Conservation (phyloP, 78 protist genomes). For the Dictyostelium capitatum region DNA sequence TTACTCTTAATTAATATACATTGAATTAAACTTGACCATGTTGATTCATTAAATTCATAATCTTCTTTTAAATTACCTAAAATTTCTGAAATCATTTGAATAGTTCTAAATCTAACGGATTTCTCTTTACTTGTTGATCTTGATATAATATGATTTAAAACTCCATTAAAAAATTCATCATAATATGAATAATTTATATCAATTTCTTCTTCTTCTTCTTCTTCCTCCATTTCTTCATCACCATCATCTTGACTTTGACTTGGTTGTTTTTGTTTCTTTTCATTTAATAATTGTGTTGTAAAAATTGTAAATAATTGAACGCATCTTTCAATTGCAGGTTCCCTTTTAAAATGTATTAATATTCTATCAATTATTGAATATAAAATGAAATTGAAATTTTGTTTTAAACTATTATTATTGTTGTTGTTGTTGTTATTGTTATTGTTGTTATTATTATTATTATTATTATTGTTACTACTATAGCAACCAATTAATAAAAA, state of each 20-base stretch:
- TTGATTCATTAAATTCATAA: constrained; percentile 25
- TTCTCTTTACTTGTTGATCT: constrained; percentile 45
- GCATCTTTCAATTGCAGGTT: constrained; percentile 39
- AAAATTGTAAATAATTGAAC: constrained; percentile 6
- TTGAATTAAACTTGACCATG: constrained; percentile 4
- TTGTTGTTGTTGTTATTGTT: background rate
- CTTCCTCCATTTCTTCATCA: background rate
- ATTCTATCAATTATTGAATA: constrained; percentile 27
- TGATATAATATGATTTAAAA: constrained; percentile 1
- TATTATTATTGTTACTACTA: background rate
- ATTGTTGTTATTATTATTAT: background rate
- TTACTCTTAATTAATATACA: constrained; percentile 22
- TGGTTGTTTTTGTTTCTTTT: background rate
- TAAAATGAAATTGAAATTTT: background rate
- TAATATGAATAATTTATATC: background rate
- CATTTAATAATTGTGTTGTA: background rate
- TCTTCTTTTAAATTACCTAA: constrained; percentile 31
- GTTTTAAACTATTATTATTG: background rate
- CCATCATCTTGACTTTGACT: background rate
- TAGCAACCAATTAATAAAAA: background rate
- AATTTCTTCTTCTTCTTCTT: background rate
- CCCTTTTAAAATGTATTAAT: constrained; percentile 34
- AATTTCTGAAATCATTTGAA: constrained; percentile 12
- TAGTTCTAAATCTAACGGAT: constrained; percentile 46
- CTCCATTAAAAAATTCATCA: constrained; percentile 14